phyloP scores from a whole-genome alignment of 345 rosid genomes.

The Gynandropsis gynandra region DNA sequence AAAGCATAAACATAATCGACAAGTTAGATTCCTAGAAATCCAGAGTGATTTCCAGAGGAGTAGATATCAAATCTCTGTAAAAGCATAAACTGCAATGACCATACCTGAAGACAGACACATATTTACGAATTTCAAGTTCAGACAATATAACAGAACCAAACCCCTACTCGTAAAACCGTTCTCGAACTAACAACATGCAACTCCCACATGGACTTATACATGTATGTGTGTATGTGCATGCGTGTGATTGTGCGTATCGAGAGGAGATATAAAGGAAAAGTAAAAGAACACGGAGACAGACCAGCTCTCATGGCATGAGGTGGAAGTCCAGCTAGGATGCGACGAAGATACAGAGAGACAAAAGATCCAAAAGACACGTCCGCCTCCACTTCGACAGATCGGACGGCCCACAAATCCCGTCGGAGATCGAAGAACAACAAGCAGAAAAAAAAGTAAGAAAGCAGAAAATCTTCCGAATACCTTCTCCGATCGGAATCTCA shows the following conservation, averaged over 20 bases:
- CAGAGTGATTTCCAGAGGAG: no score
- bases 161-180: background rate
- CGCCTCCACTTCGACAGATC: slow-evolving; percentile 25
- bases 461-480: background rate
- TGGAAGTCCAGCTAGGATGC: slow-evolving; percentile 54
- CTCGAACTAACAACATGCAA: background rate
- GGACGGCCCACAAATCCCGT: slow-evolving; percentile 33
- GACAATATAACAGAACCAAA: background rate
- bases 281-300: slow-evolving; percentile 28
- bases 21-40: no score
- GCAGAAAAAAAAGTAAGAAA: no score
- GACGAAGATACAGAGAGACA: slow-evolving; percentile 6
- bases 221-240: slow-evolving; percentile 4
- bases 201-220: background rate
- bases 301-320: slow-evolving; percentile 35
- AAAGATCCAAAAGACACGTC: slow-evolving; percentile 27
- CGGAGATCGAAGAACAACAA: background rate
- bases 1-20: no score
- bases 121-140: background rate
- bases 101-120: no score
- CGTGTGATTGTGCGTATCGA: background rate
- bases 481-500: slow-evolving; percentile 5
- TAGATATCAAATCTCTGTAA: no score
- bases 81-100: no score
- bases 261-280: background rate